Base-by-base conservation (phyloP, 768 basidiomycete genomes). In the Rhizopogon salebrosus region DNA sequence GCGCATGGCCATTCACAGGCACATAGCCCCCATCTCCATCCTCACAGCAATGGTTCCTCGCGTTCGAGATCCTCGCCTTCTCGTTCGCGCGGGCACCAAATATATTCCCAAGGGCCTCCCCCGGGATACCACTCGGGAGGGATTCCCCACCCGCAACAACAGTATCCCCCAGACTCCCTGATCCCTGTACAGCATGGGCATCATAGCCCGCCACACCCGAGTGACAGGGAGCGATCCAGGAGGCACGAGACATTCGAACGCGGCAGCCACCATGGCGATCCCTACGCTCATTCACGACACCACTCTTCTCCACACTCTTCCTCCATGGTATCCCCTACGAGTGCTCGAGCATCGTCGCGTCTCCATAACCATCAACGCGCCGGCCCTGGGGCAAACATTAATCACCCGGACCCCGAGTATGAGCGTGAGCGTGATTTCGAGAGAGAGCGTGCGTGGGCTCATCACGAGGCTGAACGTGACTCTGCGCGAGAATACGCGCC, bases 291-390 rank as follows among this genome's bases (percentile, higher is more conserved):
- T 41, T 62, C 59, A 22, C 63, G 64, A 42, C 66, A 61, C 31
- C 71, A 64, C 46, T 49, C 60, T 39, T 73, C 70, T 40, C 63
- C 67, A 27, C 65, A 73, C 16, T 64, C 70, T 4, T 65, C 72
- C 45, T 53, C 66, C 13, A 46, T 68, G 54, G 40, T 66, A 55
- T 68, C 67, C 42, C 71, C 75, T 27, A 66, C 70, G n/a, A 60
- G 58, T 45, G 52, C 64, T 56, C 67, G 69, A 60, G 64, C 66
- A 62, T 64, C 63, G 55, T 63, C 71, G 50, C 77, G 78, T 60
- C 65, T 76, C 42, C 87, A 87, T 64, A 75, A 74, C 54, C 85
- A 87, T 67, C 85, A 86, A 65, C 82, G 84, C 51, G 62, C 84
- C 60, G 85, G 84, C 6, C 83, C 84, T 37, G 83, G 75, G 3